Evolutionary conservation across 768 basidiomycete genomes (phyloP), one percentile per base, ranked within the genome.

Genomic region (Cystoderma amianthinum): DNA sequence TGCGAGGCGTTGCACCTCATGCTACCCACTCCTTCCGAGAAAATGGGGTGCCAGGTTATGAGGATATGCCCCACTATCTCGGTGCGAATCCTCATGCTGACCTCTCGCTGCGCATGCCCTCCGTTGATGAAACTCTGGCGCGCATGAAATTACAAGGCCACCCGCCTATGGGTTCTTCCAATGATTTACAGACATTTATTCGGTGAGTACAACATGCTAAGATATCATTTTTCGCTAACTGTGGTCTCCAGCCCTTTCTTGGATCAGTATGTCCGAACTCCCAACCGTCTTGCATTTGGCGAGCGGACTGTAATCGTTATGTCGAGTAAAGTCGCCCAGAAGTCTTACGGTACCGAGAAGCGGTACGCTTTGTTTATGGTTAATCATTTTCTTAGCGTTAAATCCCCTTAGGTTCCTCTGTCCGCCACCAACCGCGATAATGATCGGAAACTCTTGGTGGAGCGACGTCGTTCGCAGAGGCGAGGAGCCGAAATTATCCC

Each of bases 261-360:
- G 48, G 86, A 90, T 46, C 84, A 87, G 51, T 97, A 92, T 57
- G 77, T 93, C 38, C 76, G 82, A 23, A 78, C 92, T 16, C 71
- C 79, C 28, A 95, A 95, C 58, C 77, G 93, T 21, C 74, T 96
- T 35, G 86, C 85, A 1, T 85, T 85, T 52, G 95, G 95, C 38
- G 95, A 97, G 60, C 80, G 92, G 36, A 91, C 92, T 3, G 79
- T 98, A 45, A 86, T 97, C 46, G 86, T 98, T 52, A 93, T 96
- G 88, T 94, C 91, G n/a, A 91, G 87, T 58, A 92, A 87, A 56
- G 93, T 97, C 21, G 95, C 91, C 2, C 95, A 98, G 69, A 95
- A 97, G 58, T 92, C 89, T 6, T 98, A 97, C 57, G 94, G 93
- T 25, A 92, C 85, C 13, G 94, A 97, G 62, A 96, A 96, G 61